Conservation (phyloP, 495 filamentous ascomycete species). For the Xylaria scruposa region DNA sequence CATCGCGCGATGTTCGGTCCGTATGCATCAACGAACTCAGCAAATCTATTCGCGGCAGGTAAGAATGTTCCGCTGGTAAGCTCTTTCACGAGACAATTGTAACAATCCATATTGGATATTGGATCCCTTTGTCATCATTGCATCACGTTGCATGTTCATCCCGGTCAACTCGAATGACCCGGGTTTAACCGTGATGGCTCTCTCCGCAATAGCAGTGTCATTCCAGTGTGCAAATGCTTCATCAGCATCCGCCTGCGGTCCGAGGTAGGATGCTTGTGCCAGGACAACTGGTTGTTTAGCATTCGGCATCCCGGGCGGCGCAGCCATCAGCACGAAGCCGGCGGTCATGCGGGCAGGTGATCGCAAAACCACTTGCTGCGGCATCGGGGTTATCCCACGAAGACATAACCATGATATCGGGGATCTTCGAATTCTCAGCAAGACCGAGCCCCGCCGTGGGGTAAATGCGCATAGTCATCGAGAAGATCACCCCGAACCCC, state of each 20-base stretch:
- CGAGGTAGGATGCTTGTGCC: slow-evolving; percentile 27
- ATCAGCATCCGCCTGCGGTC: slow-evolving; percentile 24
- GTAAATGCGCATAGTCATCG: slow-evolving; percentile 59
- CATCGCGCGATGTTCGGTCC: neutral
- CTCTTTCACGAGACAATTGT: slow-evolving; percentile 12
- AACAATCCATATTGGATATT: slow-evolving; percentile 28
- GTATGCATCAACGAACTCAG: slow-evolving; percentile 24
- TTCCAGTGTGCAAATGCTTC: slow-evolving; percentile 19
- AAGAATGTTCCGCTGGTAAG: slow-evolving; percentile 14
- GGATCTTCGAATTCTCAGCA: slow-evolving; percentile 9
- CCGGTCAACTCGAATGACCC: slow-evolving; percentile 17
- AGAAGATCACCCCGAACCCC: slow-evolving; percentile 56
- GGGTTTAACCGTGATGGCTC: slow-evolving; percentile 27
- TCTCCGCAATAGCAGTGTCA: slow-evolving; percentile 16
- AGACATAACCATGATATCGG: slow-evolving; percentile 23
- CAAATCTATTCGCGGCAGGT: slow-evolving; percentile 16
- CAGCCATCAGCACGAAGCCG: slow-evolving; percentile 23
- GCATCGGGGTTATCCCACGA: slow-evolving; percentile 18
- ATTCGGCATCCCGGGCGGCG: slow-evolving; percentile 19
- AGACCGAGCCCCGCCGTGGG: slow-evolving; percentile 37
- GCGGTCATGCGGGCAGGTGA: neutral
- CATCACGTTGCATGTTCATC: slow-evolving; percentile 24
- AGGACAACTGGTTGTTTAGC: slow-evolving; percentile 27
- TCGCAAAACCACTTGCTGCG: slow-evolving; percentile 11
- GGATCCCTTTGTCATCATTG: slow-evolving; percentile 22